Base-by-base conservation (phyloP, 2,329 filamentous ascomycete genomes). In the Aspergillus brunneoviolaceus region DNA sequence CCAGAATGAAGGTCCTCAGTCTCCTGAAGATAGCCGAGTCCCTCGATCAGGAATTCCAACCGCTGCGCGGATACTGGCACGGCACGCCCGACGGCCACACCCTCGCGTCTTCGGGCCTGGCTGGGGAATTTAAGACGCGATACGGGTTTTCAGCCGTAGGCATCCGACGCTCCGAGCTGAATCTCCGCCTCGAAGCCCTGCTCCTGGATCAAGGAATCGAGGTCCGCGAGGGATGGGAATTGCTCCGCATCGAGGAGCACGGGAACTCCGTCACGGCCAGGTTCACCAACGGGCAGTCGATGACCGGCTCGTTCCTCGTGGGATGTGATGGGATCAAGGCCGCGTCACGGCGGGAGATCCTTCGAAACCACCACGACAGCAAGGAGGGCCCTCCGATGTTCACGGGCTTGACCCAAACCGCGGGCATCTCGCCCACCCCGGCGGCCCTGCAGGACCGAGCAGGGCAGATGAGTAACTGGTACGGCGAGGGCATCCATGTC, bases 291-390 rank as follows among this genome's bases (percentile, higher is more conserved):
- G 51, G 33, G 5, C 12, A 33, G n/a, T 19, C 12, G 6, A 10
- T 19, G 1, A 55, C 48, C 1, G 57, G 57, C 9, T n/a, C 57
- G 14, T 59, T 59, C 47, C 51, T 59, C 5, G 33, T 59, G 5
- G 57, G 57, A 3, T 55, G 51, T n/a, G 57, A 59, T 29, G 57
- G 57, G 1, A 59, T 59, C 33, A 59, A 55, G 19, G 52, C 57
- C 0, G 45, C 57, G 1, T 25, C 57, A 0, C 31, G 51, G n/a
- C 6, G 11, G 0, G 6, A 16, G 16, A 5, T 31, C 2, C 33
- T 59, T 0, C 47, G 31, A 2, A 6, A 4, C 1, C n/a, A 6
- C 4, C 19, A 5, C 11, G 51, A 47, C 2, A 25, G 48, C 1
- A 2, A 1, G 1, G 51, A n/a, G 25, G 57, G 51, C 0, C 19